A percentile compares a stretch with the other conserved stretches of the same genome.
Conservation (phyloP, 2,329 filamentous ascomycete species). For the Nemania bipapillata region DNA sequence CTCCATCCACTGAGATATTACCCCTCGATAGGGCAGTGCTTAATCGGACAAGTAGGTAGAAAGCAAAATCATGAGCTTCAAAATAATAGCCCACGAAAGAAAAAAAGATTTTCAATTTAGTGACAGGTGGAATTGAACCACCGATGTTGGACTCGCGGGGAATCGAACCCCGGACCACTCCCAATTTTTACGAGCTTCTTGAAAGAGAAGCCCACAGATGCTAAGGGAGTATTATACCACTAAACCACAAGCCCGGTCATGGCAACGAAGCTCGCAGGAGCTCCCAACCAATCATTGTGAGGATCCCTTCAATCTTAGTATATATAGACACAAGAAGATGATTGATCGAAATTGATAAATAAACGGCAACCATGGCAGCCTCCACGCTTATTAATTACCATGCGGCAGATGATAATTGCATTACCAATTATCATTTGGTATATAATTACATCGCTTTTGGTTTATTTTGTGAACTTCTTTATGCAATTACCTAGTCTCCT, state of each 20-base stretch:
- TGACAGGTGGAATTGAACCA: conserved; percentile 33
- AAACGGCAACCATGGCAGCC: no score
- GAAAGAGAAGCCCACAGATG: neutral
- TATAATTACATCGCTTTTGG: no score
- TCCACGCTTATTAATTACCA: no score
- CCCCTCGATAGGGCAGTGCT: neutral
- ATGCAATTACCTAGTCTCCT: no score
- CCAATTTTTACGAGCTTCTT: conserved; percentile 25
- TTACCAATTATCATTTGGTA: no score
- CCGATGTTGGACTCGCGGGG: conserved; percentile 43
- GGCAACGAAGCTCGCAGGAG: neutral
- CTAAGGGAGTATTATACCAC: conserved; percentile 13
- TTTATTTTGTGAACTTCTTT: no score
- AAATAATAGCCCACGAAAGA: no score
- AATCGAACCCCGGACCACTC: conserved; percentile 47
- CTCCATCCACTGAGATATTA: neutral
- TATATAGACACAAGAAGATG: no score
- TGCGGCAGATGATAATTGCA: no score
- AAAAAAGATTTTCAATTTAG: neutral
- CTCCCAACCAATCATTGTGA: conserved; percentile 6
- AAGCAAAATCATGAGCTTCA: no score
- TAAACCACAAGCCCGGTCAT: conserved; percentile 32
- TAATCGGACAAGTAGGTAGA: no score
- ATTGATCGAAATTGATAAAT: no score
- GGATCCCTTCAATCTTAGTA: neutral